phyloP scores from a whole-genome alignment of 805 yeast genomes.

The Sugiyamaella lignohabitans region DNA sequence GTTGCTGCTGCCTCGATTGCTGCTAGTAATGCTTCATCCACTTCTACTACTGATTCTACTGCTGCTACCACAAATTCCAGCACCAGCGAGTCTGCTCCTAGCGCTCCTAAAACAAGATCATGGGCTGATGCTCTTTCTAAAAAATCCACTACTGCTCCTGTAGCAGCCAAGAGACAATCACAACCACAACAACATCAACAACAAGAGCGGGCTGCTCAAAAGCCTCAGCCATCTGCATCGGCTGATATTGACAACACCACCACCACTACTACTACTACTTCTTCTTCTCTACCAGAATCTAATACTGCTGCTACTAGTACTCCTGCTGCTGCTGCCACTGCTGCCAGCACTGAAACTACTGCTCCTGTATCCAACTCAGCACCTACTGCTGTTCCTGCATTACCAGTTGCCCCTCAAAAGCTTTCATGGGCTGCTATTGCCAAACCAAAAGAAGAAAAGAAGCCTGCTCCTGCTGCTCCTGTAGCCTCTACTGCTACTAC shows the following conservation, averaged over 20 bases:
- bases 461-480: conserved; percentile 30
- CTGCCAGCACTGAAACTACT: no score
- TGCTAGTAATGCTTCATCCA: conserved; percentile 7
- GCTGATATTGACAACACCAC: no score
- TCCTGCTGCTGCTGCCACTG: conserved; percentile 20
- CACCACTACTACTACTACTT: conserved; percentile 1
- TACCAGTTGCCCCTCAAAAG: conserved; percentile 19
- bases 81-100: conserved; percentile 11
- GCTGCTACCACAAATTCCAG: conserved; percentile 7
- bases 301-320: conserved; percentile 9
- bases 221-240: conserved; percentile 14
- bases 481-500: conserved; percentile 14
- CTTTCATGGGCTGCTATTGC: conserved; percentile 70
- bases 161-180: conserved; percentile 15
- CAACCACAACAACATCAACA: conserved; percentile 4
- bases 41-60: conserved; percentile 12
- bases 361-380: not conserved
- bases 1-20: conserved; percentile 8
- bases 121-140: conserved; percentile 37
- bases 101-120: conserved; percentile 21
- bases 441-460: conserved; percentile 40
- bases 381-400: not conserved
- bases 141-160: conserved; percentile 17
- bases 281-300: conserved; percentile 10
- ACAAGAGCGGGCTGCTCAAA: conserved; percentile 7